Evolutionary conservation across 257 asterid genomes (phyloP), one percentile per base, ranked within the genome.

Genomic region (Parsonsia alboflavescens): DNA sequence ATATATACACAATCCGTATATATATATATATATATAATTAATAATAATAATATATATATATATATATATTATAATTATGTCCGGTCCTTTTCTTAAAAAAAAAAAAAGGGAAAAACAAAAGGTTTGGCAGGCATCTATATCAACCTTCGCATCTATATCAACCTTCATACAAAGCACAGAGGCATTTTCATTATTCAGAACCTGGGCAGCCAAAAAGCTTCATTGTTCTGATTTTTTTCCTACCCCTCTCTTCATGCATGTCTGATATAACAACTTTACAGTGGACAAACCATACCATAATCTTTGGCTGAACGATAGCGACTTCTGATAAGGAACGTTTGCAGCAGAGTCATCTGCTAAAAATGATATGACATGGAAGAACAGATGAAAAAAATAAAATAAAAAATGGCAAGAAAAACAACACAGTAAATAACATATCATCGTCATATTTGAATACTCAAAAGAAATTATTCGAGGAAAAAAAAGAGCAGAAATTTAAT

Each of bases 261-360:
- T 0, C 5, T 39, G 66, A 42, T n/a, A 24, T n/a, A n/a, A 39
- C 41, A 54, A 72, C 53, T 6, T 26, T 73, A 17, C 58, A 57
- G 44, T 24, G 10, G 28, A 28, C 76, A 58, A 72, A 56, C 17
- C 39, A 33, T 33, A 33, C 41, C 5, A 28, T 28, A 63, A 30
- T 26, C 58, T 16, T 4, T 39, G 52, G 7, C 58, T 8, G 70
- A 26, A 15, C 15, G 58, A 59, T 26, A 45, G 52, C 19, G 42
- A 58, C 65, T 36, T 13, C 22, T 73, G 76, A 44, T 22, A 45
- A 15, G 39, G 65, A 71, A 59, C 26, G 69, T 22, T 28, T 45
- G 19, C 58, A 59, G 12, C 58, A n/a, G n/a, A n/a, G n/a, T n/a
- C n/a, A 45, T 46, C 33, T 73, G 76, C 28, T 5, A 2, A 44